Evolutionary conservation across 108 stramenopile species (phyloP).

Genomic region (Craspedostauros australis): DNA sequence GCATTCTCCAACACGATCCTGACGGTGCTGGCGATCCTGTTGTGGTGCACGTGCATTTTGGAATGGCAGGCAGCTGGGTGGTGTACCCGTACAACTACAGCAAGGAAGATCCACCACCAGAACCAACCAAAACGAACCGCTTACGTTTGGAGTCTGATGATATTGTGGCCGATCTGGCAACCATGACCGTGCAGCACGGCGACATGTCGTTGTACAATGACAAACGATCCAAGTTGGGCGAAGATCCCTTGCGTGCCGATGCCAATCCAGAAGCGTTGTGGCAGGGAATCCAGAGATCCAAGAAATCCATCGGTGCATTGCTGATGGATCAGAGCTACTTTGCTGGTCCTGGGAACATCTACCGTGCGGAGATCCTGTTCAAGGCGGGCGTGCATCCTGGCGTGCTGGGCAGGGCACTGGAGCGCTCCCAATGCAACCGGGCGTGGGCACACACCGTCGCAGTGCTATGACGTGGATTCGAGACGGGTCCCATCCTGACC

Average conservation of each 20-base stretch:
- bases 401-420: slow-evolving; percentile 22
- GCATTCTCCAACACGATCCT: too few relatives aligned
- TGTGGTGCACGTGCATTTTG: slow-evolving; percentile 70
- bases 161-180: slow-evolving; percentile 55
- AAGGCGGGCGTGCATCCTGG: slow-evolving; percentile 64
- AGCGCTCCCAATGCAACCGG: slow-evolving; percentile 38
- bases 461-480: slow-evolving; percentile 48
- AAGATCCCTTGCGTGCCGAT: slow-evolving; percentile 66
- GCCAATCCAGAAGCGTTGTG: slow-evolving; percentile 52
- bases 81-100: slow-evolving; percentile 36
- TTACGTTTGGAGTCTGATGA: slow-evolving; percentile 41
- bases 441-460: slow-evolving; percentile 50
- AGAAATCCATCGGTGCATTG: slow-evolving; percentile 55
- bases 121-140: slow-evolving; percentile 43
- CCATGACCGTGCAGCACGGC: slow-evolving; percentile 71
- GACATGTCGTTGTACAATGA: slow-evolving; percentile 32
- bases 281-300: slow-evolving; percentile 38
- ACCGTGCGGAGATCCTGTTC: slow-evolving; percentile 74
- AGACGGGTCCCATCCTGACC: slow-evolving; percentile 57
- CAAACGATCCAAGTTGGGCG: slow-evolving; percentile 49
- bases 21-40: slow-evolving; percentile 15
- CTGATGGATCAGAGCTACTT: slow-evolving; percentile 77
- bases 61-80: slow-evolving; percentile 67
- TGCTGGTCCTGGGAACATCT: slow-evolving; percentile 70
- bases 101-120: slow-evolving; percentile 42